A percentile compares a stretch with the other conserved stretches of the same genome.
phyloP scores from a whole-genome alignment of 805 yeast genomes.

The Yamadazyma endophytica region DNA sequence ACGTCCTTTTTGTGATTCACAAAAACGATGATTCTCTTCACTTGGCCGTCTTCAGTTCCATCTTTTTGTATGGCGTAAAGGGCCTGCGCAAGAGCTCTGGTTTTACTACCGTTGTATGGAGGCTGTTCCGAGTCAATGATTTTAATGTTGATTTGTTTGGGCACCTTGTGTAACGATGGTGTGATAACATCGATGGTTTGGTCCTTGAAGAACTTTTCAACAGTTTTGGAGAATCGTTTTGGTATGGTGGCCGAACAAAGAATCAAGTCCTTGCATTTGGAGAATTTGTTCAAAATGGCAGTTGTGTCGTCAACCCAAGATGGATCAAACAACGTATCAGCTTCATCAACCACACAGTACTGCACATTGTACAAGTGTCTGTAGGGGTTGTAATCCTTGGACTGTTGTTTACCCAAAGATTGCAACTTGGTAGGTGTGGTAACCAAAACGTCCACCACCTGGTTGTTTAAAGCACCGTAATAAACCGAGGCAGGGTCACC shows the following conservation, averaged over 20 bases:
- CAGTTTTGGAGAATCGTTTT: constrained; percentile 59
- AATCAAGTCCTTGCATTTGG: constrained; percentile 56
- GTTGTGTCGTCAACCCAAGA: constrained; percentile 70
- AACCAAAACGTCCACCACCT: constrained; percentile 70
- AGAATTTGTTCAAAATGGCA: constrained; percentile 47
- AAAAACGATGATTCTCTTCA: constrained; percentile 79
- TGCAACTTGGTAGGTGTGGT: constrained; percentile 81
- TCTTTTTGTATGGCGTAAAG: constrained; percentile 81
- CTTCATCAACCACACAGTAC: constrained; percentile 82
- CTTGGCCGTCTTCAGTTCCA: constrained; percentile 70
- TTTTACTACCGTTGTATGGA: constrained; percentile 82
- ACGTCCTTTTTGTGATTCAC: constrained; percentile 73
- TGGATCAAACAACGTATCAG: constrained; percentile 85
- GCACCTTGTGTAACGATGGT: constrained; percentile 82
- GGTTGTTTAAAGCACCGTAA: constrained; percentile 37
- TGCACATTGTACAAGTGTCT: constrained; percentile 43
- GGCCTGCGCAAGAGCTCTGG: constrained; percentile 83
- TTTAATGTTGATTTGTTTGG: constrained; percentile 66
- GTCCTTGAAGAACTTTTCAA: constrained; percentile 58
- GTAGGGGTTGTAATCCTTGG: constrained; percentile 31
- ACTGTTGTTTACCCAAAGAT: constrained; percentile 22
- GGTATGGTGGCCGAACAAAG: constrained; percentile 93
- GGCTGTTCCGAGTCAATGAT: constrained; percentile 70
- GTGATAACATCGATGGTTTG: constrained; percentile 60
- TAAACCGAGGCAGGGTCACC: constrained; percentile 53